Base-by-base conservation (phyloP, 2,329 filamentous ascomycete genomes). In the Ophiosphaerella narmari region DNA sequence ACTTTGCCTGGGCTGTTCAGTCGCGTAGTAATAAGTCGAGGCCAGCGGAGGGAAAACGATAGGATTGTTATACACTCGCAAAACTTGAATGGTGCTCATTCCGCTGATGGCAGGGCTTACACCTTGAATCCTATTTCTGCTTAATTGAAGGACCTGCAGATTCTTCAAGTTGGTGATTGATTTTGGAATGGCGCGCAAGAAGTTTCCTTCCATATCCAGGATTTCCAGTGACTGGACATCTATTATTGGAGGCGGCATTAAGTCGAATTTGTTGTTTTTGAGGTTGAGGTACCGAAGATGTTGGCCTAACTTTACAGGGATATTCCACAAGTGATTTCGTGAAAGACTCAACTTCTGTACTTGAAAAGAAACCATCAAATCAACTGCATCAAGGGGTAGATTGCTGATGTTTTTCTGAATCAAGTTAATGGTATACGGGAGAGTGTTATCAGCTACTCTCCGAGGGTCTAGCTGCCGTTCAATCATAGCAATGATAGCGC, bases 201-300 rank as follows among this genome's bases (percentile, higher is more conserved):
- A 29, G 34, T 49, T 53, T 2, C 24, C 26, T 11, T 41, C 23
- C 16, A 53, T 36, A 31, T 48, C 37, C 6, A 49, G 39, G 6
- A 26, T 32, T 21, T 42, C 39, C 2, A 53, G 46, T 4, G 23
- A n/a, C 12, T 23, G 5, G 5, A 49, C 37, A 16, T 31, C 8
- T 18, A 46, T 18, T 11, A 49, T 35, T 32, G 46, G 36, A 9
- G 23, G 14, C 26, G 50, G 50, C 11, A 53, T 32, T 1, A 18
- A 21, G n/a, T 42, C 33, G 11, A 53, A 41, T 8, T 24, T 18
- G 32, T 52, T 52, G 31, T 46, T 7, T 13, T 23, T n/a, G 3
- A 50, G 31, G 18, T 50, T 14, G 6, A 50, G 40, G 13, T 21
- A 21, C 18, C 18, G 18, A 21, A 21, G 18, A 21, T 21, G 18